Base-by-base conservation (phyloP, 2,329 filamentous ascomycete genomes). In the Fusarium sp. region DNA sequence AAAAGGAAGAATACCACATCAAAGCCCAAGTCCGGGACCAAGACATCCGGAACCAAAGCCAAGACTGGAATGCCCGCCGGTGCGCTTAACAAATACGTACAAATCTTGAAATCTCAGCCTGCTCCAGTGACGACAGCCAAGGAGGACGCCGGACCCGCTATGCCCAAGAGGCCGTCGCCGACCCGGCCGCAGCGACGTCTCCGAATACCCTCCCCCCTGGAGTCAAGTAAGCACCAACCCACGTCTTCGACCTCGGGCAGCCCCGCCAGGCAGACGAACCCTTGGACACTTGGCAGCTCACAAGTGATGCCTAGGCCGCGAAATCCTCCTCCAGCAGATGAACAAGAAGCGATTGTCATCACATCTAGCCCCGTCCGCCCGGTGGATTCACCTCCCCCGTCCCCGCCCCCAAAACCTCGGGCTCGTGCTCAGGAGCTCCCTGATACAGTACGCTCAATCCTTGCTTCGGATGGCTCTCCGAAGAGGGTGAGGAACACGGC, bases 241-340 rank as follows among this genome's bases (percentile, higher is more conserved):
- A 68, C 68, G 76, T 73, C 74, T 68, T 75, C 72, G 68, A 71
- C 74, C 56, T 69, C 71, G 47, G 73, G 73, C 63, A 77, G 62
- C 61, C 72, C 76, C 68, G 70, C 70, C 64, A 70, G 73, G 65
- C 58, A 73, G 52, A 70, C 70, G 68, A 71, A 81, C 70, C 79
- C 81, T 62, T 84, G 85, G 83, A 82, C 81, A 65, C 81, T 83
- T 74, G 79, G 79, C 74, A 80, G 83, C 85, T 87, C 84, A 86
- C 86, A 83, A 77, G 71, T 74, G 66, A 77, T 78, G 73, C 83
- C 84, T 82, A 87, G 85, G 77, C 81, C 76, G 54, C 69, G 74
- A 69, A 74, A 76, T 13, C 38, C 38, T 56, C 66, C 42, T 64
- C 35, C 63, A 64, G 60, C 63, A 64, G 60, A 68, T 66, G 65